Conservation (phyloP, 148 eudicot genomes). For the Oxyria digyna region DNA sequence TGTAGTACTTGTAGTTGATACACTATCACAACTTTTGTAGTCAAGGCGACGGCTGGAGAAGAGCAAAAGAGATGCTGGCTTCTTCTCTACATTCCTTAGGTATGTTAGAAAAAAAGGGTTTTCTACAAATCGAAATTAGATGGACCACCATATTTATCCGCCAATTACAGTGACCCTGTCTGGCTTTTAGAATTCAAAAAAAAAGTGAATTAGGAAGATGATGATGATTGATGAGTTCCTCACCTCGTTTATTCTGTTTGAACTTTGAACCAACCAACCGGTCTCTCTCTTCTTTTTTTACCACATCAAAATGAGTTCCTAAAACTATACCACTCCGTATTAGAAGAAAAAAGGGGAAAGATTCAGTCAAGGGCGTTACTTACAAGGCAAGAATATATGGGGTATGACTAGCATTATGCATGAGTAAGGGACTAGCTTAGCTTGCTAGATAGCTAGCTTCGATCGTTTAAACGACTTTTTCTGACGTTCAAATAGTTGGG, state of each 20-base stretch:
- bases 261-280: no score
- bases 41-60: neutral
- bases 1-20: neutral
- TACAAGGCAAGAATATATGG: neutral
- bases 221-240: neutral
- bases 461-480: neutral
- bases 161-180: neutral
- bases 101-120: neutral
- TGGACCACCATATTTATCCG: neutral
- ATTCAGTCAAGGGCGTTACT: conserved; percentile 1
- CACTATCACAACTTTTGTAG: neutral
- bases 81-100: neutral
- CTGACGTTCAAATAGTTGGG: neutral
- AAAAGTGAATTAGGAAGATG: neutral
- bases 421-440: neutral
- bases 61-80: neutral
- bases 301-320: conserved; percentile 1
- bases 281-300: neutral
- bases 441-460: neutral
- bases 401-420: neutral
- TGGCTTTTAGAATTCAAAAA: neutral
- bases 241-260: neutral
- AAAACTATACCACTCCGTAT: neutral
- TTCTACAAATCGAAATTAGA: neutral
- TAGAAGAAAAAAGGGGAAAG: no score